Evolutionary conservation across 2,329 filamentous ascomycete species (phyloP).

Genomic region (Lachnellula occidentalis): DNA sequence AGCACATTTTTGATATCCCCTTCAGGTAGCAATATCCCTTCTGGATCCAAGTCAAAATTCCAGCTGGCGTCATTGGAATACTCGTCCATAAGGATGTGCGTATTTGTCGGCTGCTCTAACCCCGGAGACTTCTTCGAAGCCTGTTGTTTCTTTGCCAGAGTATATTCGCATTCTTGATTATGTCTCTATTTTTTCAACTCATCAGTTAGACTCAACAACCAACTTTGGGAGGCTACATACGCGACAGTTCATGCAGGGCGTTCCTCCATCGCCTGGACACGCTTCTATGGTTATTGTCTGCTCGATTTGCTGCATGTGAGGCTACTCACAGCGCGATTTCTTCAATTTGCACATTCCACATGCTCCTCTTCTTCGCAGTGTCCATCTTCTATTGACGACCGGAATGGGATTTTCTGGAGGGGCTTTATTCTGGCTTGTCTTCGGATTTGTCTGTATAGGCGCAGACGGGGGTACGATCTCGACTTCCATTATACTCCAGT

Average conservation of each 20-base stretch:
- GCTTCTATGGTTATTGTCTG: background rate
- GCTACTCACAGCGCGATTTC: slow-evolving; percentile 5
- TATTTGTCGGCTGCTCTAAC: too few relatives aligned
- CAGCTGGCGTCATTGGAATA: too few relatives aligned
- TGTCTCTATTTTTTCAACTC: slow-evolving; percentile 3
- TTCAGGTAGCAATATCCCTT: background rate
- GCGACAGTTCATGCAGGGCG: slow-evolving; percentile 1
- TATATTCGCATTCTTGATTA: slow-evolving; percentile 6
- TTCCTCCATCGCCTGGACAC: slow-evolving; percentile 3
- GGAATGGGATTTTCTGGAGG: too few relatives aligned
- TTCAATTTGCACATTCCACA: slow-evolving; percentile 8
- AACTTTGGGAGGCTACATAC: background rate
- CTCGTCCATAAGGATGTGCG: too few relatives aligned
- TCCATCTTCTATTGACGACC: slow-evolving; percentile 3
- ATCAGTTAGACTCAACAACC: background rate
- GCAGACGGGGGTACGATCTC: too few relatives aligned
- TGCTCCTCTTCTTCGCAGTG: slow-evolving; percentile 1
- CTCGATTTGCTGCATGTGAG: background rate
- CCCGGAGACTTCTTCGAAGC: background rate
- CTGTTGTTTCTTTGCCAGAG: background rate
- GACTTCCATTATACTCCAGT: too few relatives aligned
- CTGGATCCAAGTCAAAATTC: background rate
- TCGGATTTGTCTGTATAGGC: too few relatives aligned
- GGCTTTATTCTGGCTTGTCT: too few relatives aligned
- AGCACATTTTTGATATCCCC: background rate